phyloP scores from a whole-genome alignment of 2,329 filamentous ascomycete species.

The Plenodomus tracheiphilus region DNA sequence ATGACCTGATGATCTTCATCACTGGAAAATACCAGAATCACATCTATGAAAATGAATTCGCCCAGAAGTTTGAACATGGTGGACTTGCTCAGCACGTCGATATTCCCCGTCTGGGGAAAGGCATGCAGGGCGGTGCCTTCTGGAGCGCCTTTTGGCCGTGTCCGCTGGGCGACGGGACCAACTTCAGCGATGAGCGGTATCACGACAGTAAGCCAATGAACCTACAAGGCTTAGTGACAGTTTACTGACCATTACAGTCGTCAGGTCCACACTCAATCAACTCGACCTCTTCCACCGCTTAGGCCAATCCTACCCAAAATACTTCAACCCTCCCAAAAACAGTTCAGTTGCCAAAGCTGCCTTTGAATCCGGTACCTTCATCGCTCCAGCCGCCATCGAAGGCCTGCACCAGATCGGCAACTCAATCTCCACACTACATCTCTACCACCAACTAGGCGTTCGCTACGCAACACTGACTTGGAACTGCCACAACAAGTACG shows the following conservation, averaged over 20 bases:
- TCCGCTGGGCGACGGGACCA: slow-evolving; percentile 65
- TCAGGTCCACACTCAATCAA: slow-evolving; percentile 71
- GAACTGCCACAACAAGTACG: slow-evolving; percentile 90
- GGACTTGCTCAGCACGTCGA: slow-evolving; percentile 74
- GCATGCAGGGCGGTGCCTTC: slow-evolving; percentile 81
- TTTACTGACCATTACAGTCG: slow-evolving; percentile 48
- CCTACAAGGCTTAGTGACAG: neutral
- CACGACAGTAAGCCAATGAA: slow-evolving; percentile 58
- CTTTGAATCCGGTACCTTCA: slow-evolving; percentile 43
- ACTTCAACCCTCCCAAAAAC: slow-evolving; percentile 68
- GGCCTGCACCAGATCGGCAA: slow-evolving; percentile 95
- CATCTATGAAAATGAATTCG: slow-evolving; percentile 74
- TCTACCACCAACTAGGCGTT: slow-evolving; percentile 77
- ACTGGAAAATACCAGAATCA: slow-evolving; percentile 71
- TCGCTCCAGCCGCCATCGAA: slow-evolving; percentile 45
- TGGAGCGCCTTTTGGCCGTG: slow-evolving; percentile 88
- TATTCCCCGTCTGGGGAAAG: slow-evolving; percentile 71
- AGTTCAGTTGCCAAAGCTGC: slow-evolving; percentile 64
- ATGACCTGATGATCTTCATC: slow-evolving; percentile 80
- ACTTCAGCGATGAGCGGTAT: slow-evolving; percentile 76
- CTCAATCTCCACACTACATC: slow-evolving; percentile 72
- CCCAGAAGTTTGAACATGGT: slow-evolving; percentile 72
- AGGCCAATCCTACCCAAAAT: slow-evolving; percentile 63
- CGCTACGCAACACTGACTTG: slow-evolving; percentile 89
- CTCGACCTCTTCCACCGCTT: slow-evolving; percentile 73